Evolutionary conservation across 495 filamentous ascomycete genomes (phyloP).

Genomic region (Penicillium taxi): DNA sequence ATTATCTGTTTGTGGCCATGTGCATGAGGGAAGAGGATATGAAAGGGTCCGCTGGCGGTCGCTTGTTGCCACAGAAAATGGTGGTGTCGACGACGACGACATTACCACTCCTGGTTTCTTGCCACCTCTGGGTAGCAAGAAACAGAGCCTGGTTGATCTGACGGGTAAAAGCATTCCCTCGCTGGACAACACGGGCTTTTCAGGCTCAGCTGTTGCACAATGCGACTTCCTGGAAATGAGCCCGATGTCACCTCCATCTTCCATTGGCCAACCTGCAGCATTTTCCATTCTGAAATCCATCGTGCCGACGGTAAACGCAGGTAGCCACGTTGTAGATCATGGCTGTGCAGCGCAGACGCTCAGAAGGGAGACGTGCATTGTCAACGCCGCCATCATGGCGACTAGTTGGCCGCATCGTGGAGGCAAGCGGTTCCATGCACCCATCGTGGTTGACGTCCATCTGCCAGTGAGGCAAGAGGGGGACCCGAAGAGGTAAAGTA

Average conservation of each 20-base stretch:
- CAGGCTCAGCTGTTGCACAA: not conserved
- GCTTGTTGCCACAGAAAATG: conserved; percentile 1
- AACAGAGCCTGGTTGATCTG: conserved; percentile 51
- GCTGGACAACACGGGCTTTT: conserved; percentile 35
- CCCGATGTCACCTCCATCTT: conserved; percentile 7
- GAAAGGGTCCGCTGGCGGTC: conserved; percentile 33
- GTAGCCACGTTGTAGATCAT: too few relatives aligned
- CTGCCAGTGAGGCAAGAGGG: conserved; percentile 44
- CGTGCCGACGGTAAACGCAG: too few relatives aligned
- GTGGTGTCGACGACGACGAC: conserved; percentile 4
- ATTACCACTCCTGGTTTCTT: conserved; percentile 12
- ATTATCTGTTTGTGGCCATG: conserved; percentile 43
- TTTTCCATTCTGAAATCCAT: not conserved
- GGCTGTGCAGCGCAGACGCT: too few relatives aligned
- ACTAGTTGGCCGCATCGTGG: conserved; percentile 55
- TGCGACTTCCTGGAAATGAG: conserved; percentile 1
- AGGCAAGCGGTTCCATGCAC: conserved; percentile 58
- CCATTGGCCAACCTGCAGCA: not conserved
- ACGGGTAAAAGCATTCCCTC: conserved; percentile 37
- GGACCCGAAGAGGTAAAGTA: not conserved
- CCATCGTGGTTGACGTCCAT: conserved; percentile 71
- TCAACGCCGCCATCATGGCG: conserved; percentile 68
- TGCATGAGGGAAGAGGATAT: conserved; percentile 43
- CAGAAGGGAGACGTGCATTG: conserved; percentile 64
- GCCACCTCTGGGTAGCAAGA: conserved; percentile 42